Evolutionary conservation across 1,284 basidiomycete genomes (phyloP), one percentile per base, ranked within the genome.

Genomic region (Violaceomyces palustris): DNA sequence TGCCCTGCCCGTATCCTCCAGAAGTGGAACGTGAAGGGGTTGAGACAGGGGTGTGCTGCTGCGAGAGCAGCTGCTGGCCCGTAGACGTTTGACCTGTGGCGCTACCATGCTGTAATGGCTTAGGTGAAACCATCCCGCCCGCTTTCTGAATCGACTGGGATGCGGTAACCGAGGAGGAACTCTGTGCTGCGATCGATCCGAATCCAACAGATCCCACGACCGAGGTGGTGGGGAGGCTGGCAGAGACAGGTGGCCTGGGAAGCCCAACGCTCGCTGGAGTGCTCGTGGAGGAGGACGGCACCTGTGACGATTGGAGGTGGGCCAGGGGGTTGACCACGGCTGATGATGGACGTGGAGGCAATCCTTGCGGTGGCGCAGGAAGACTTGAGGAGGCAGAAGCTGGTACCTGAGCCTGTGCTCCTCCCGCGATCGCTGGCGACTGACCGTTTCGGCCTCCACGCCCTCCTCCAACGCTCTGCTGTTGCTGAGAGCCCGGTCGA

Each of bases 301-400:
- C 35, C 15, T 58, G 53, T 35, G 53, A 54, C 1, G 46, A 39
- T 3, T 40, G n/a, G 5, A 25, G 35, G 17, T 7, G 36, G 22
- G 47, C 47, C 8, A 41, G 28, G 12, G 61, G 46, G 28, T 58
- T 57, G 31, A 55, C 26, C 9, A 64, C 58, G 30, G 53, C 41
- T 18, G 51, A 57, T 12, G 54, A 45, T 6, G 62, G 65, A 7
- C 65, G 50, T 35, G 62, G 56, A 21, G 62, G 65, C 44, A 65
- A 39, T 9, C 65, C 62, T 33, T 63, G 60, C 15, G 63, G 62
- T 8, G 63, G 62, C 14, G 65, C 60, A 10, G 65, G 65, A 32
- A 65, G 39, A 5, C 53, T 35, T 29, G 57, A 52, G 23, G 42
- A 42, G 11, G 35, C 35, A 17, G 32, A 29, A 4, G 45, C 33